These are phyloP conservation scores for Mortierella sp. DNA, from an alignment of 371 early-diverging fungal species.

Conservation along the genomic window DNA sequence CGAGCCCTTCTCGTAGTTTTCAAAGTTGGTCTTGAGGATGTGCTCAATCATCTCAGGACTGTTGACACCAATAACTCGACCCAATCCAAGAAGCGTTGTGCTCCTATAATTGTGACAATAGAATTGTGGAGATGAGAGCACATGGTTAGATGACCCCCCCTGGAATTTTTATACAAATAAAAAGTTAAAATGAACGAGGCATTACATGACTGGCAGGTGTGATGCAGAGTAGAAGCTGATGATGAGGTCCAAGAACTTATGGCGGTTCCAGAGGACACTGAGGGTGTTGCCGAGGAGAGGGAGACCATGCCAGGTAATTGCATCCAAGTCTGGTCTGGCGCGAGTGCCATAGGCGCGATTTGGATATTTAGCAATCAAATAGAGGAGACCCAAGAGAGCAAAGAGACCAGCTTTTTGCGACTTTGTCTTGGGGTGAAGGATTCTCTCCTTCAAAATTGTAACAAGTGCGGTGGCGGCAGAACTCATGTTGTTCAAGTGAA, in stretches of 20 bases:
- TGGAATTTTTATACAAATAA: background rate
- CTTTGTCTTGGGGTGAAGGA: conserved; percentile 30
- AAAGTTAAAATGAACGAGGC: background rate
- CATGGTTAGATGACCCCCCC: too few relatives aligned
- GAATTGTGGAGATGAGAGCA: background rate
- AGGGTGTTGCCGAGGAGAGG: conserved; percentile 43
- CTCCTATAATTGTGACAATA: conserved; percentile 16
- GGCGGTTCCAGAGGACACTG: conserved; percentile 20
- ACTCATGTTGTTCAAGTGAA: conserved; percentile 6
- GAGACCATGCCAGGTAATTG: conserved; percentile 20
- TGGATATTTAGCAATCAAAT: conserved; percentile 49
- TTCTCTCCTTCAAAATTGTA: conserved; percentile 32
- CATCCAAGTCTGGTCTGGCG: conserved; percentile 36
- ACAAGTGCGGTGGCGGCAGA: conserved; percentile 27
- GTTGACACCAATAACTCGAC: conserved; percentile 47
- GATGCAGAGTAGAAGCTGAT: conserved; percentile 30
- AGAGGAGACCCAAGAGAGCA: conserved; percentile 31
- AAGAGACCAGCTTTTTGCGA: conserved; percentile 35
- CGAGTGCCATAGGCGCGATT: conserved; percentile 55
- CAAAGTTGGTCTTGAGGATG: conserved; percentile 65
- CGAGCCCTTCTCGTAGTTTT: conserved; percentile 70
- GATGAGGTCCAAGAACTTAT: conserved; percentile 19
- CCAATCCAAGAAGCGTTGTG: conserved; percentile 44
- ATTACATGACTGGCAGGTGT: conserved; percentile 30
- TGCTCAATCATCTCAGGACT: conserved; percentile 50